These are phyloP conservation scores for Mycena capillaripes DNA, from an alignment of 768 basidiomycete genomes.

Conservation along the genomic window DNA sequence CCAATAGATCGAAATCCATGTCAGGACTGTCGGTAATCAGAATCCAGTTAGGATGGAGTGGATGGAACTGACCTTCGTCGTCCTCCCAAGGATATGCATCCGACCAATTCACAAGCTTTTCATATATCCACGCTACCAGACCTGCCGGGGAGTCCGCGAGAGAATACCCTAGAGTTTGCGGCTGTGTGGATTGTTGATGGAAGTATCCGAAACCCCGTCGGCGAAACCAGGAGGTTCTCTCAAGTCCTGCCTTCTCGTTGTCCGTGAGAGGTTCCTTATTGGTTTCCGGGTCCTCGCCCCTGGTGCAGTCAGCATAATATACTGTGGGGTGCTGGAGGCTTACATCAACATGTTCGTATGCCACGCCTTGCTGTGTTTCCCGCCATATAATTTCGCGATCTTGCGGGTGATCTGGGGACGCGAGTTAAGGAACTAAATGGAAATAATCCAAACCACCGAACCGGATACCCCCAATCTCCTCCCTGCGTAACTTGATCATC, in stretches of 20 bases:
- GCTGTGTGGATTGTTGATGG: conserved; percentile 2
- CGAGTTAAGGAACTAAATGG: background rate
- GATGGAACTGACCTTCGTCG: conserved; percentile 20
- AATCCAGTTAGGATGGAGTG: no score
- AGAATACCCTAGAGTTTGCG: conserved; percentile 24
- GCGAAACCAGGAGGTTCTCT: background rate
- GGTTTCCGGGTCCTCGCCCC: background rate
- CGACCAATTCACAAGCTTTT: conserved; percentile 25
- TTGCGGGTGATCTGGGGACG: conserved; percentile 7
- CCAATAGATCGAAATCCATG: conserved; percentile 48
- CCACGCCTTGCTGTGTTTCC: conserved; percentile 25
- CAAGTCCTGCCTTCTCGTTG: conserved; percentile 16
- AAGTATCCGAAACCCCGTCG: background rate
- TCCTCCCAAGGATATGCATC: conserved; percentile 17
- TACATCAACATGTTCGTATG: conserved; percentile 21
- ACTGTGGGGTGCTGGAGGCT: background rate
- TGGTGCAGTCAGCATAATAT: background rate
- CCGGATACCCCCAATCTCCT: conserved; percentile 1
- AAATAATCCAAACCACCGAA: background rate
- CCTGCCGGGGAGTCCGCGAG: conserved; percentile 23
- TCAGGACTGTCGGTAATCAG: conserved; percentile 36
- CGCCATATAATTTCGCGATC: conserved; percentile 18
- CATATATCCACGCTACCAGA: conserved; percentile 22
- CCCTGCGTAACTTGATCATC: conserved; percentile 2
- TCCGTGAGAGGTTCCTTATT: background rate